Conservation (phyloP, 345 rosid species). For the Boechera retrofracta region DNA sequence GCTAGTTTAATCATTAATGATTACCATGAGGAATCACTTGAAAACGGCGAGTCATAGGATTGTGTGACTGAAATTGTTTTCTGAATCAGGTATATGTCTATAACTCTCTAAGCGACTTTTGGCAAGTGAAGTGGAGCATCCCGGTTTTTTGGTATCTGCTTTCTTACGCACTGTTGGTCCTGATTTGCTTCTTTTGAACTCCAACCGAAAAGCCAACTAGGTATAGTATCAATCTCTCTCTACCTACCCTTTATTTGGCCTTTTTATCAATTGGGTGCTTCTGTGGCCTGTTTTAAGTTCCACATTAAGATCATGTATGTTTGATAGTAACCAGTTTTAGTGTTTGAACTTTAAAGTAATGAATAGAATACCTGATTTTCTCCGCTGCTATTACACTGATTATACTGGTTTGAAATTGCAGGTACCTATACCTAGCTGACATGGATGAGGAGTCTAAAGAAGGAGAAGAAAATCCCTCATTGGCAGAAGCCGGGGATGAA, state of each 20-base stretch:
- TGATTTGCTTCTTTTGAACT: slow-evolving; percentile 75
- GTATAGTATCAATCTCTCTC: slow-evolving; percentile 47
- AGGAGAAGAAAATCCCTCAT: slow-evolving; percentile 66
- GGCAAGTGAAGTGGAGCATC: slow-evolving; percentile 85
- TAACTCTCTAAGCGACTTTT: slow-evolving; percentile 73
- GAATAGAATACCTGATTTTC: neutral
- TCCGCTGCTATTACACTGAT: neutral
- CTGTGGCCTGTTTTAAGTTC: neutral
- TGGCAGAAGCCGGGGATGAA: slow-evolving; percentile 52
- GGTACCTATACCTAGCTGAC: slow-evolving; percentile 72
- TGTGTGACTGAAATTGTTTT: slow-evolving; percentile 12
- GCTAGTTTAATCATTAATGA: neutral
- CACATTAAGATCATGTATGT: slow-evolving; percentile 8
- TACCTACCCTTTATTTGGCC: neutral
- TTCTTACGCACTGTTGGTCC: slow-evolving; percentile 63
- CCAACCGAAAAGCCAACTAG: slow-evolving; percentile 82
- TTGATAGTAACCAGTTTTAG: neutral
- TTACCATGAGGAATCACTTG: neutral
- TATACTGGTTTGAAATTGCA: slow-evolving; percentile 20
- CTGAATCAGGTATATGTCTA: slow-evolving; percentile 68
- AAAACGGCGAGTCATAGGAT: neutral
- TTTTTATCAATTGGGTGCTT: neutral
- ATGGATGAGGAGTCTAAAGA: slow-evolving; percentile 55
- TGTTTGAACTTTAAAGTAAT: neutral
- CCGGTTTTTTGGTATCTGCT: slow-evolving; percentile 78